phyloP scores from a whole-genome alignment of 2,329 filamentous ascomycete genomes.

The Gaeumannomyces sp. region DNA sequence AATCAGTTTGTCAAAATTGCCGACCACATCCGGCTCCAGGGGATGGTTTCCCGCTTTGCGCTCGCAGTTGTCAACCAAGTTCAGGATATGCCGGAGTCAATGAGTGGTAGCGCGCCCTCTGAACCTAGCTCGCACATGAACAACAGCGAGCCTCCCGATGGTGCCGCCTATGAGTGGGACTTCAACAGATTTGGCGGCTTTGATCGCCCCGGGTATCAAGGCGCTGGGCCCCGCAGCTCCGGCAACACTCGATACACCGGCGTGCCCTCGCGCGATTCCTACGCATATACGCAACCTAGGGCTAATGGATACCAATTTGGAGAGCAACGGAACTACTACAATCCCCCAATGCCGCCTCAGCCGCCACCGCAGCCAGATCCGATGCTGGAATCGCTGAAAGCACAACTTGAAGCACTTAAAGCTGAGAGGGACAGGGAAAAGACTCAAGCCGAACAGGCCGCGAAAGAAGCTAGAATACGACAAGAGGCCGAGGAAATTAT shows the following conservation, averaged over 20 bases:
- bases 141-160: not conserved
- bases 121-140: not conserved
- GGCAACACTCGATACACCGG: not conserved
- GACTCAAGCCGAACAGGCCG: no score
- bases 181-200: not conserved
- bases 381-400: no score
- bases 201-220: not conserved
- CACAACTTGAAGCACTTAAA: no score
- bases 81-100: not conserved
- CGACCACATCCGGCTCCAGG: not conserved
- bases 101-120: not conserved
- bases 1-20: slow-evolving; percentile 1
- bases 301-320: slow-evolving; percentile 1
- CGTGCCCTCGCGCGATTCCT: not conserved
- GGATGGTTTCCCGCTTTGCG: not conserved
- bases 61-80: not conserved
- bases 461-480: not conserved
- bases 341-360: no score
- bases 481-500: not conserved
- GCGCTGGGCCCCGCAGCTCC: not conserved
- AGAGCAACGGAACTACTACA: not conserved
- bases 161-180: not conserved
- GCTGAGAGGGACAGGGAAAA: no score
- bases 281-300: not conserved
- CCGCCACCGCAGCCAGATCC: no score